These are phyloP conservation scores for Aspergillus eucalypticola DNA, from an alignment of 2,329 filamentous ascomycete genomes.

Conservation along the genomic window DNA sequence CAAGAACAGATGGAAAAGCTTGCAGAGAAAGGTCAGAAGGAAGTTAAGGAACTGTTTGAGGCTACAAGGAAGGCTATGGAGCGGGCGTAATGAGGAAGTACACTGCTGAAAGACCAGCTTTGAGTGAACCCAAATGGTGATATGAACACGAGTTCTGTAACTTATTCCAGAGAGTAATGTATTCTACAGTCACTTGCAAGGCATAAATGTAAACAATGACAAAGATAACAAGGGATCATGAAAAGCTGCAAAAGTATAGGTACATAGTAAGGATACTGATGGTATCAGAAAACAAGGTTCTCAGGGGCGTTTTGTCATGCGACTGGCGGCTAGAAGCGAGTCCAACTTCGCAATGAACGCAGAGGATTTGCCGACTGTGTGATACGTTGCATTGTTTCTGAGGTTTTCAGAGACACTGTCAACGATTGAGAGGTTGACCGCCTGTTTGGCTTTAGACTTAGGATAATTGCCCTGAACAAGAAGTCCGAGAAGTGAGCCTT, in stretches of 20 bases:
- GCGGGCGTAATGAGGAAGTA: constrained; percentile 24
- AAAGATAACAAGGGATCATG: not conserved
- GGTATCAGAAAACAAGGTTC: not conserved
- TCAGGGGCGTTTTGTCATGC: constrained; percentile 30
- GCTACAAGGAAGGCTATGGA: constrained; percentile 42
- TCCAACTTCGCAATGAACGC: constrained; percentile 42
- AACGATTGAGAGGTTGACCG: constrained; percentile 29
- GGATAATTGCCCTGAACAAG: constrained; percentile 39
- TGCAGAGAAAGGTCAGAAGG: constrained; percentile 48
- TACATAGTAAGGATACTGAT: constrained; percentile 15
- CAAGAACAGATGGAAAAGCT: constrained; percentile 51
- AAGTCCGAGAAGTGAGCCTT: constrained; percentile 32
- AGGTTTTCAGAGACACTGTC: constrained; percentile 38
- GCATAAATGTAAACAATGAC: too few relatives aligned
- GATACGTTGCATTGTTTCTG: constrained; percentile 45
- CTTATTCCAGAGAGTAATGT: too few relatives aligned
- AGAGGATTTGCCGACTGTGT: constrained; percentile 35
- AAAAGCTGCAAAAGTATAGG: not conserved
- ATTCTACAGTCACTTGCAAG: too few relatives aligned
- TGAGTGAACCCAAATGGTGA: too few relatives aligned
- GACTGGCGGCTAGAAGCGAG: constrained; percentile 34
- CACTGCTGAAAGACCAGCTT: not conserved
- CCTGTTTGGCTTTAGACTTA: constrained; percentile 13
- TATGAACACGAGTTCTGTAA: too few relatives aligned
- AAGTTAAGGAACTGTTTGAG: constrained; percentile 49